Evolutionary conservation across 805 yeast species (phyloP), one percentile per base, ranked within the genome.

Genomic region (Ogataea degrootiae): DNA sequence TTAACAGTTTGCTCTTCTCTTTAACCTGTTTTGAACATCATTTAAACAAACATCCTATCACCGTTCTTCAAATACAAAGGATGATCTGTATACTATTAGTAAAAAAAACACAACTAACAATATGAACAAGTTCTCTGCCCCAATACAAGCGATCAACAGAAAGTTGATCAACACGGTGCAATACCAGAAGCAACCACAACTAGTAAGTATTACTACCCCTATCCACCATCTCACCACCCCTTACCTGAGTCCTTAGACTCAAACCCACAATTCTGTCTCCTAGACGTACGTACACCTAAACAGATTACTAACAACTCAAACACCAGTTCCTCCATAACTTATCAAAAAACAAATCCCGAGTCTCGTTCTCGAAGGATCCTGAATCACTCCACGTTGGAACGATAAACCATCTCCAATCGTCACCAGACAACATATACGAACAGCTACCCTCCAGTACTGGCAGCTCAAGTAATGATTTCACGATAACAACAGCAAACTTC

Each of bases 281-380:
- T 19, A 19, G 21, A 19, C 21, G 4, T 19, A 19, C 21, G 4
- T 19, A 19, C 21, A 19, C 21, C 21, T 19, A 19, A 19, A 19
- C 21, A 19, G 21, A 19, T 19, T 29, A 46, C 50, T 41, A 43
- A 46, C 41, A 29, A 9, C 17, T 16, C 34, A 7, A 12, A 34
- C 26, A 39, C n/a, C 17, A 55, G 53, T 63, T 43, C 35, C 16
- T 63, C 6, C 68, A 63, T 41, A 45, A 50, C n/a, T 16, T 56
- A 4, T 43, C 57, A 6, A 40, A 50, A 15, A 41, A 47, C 1
- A 49, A 42, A 19, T 49, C 56, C 1, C 46, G 51, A 17, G 47
- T 66, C 4, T 67, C 71, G 7, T 66, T 68, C 41, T 61, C 68
- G 0, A 26, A 48, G 19, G 57, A 66, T 37, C 65, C 66, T 5